A percentile compares a stretch with the other conserved stretches of the same genome.
Evolutionary conservation across 345 rosid genomes (phyloP).

Genomic region (Passiflora organensis): DNA sequence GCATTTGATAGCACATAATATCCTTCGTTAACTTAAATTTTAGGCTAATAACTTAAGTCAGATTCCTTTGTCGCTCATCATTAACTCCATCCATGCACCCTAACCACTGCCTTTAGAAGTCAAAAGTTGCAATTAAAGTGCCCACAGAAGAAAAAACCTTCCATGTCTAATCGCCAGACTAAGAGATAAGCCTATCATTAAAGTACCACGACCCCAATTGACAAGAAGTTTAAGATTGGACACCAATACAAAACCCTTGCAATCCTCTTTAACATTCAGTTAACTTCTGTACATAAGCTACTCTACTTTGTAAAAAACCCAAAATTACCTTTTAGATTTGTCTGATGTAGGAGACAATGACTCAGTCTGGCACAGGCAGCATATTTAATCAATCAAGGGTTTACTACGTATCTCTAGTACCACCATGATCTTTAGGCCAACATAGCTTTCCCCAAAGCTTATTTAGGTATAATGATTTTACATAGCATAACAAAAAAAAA

Average conservation of each 20-base stretch:
- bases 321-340: not conserved
- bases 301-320: not conserved
- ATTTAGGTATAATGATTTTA: too few species aligned
- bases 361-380: too few species aligned
- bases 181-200: constrained; percentile 16
- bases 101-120: constrained; percentile 24
- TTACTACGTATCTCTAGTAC: too few species aligned
- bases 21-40: constrained; percentile 24
- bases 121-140: constrained; percentile 46
- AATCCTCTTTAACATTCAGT: not conserved
- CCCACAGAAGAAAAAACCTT: constrained; percentile 29
- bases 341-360: too few species aligned
- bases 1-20: constrained; percentile 20
- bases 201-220: constrained; percentile 27
- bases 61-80: constrained; percentile 30
- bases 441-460: too few species aligned
- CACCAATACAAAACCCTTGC: constrained; percentile 12
- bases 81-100: constrained; percentile 22
- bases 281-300: not conserved
- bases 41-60: constrained; percentile 18
- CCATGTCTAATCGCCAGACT: constrained; percentile 27
- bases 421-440: too few species aligned
- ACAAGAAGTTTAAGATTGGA: constrained; percentile 29
- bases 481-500: too few species aligned
- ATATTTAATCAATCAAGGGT: too few species aligned